A percentile compares a stretch with the other conserved stretches of the same genome.
Conservation (phyloP, 225 moss, liverwort and hornwort genomes). For the Anthoceros angustus region DNA sequence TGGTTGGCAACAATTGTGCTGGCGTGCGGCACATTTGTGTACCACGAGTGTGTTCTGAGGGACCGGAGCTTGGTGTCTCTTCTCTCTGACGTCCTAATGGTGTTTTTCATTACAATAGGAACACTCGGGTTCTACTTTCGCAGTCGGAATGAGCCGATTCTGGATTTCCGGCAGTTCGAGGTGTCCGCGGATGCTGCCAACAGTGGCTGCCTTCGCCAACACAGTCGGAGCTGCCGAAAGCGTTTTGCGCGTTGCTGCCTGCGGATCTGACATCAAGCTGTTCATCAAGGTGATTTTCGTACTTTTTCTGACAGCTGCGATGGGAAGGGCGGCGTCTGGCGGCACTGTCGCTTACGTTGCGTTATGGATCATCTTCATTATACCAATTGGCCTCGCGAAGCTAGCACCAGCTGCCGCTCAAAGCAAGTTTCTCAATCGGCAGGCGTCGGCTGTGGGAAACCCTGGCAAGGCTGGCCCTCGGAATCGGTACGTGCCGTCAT, state of each 20-base stretch:
- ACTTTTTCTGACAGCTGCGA: background rate
- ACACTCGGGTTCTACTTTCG: constrained; percentile 67
- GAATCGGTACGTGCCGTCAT: too few species aligned
- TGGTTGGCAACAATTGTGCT: constrained; percentile 40
- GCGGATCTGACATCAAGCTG: constrained; percentile 68
- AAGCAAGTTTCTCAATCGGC: background rate
- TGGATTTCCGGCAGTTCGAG: constrained; percentile 79
- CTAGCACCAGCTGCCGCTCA: background rate
- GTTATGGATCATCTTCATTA: background rate
- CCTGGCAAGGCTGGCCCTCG: too few species aligned
- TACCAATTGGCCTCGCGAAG: background rate
- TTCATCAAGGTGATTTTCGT: constrained; percentile 37
- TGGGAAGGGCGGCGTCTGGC: background rate
- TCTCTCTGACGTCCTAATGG: constrained; percentile 55
- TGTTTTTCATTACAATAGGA: constrained; percentile 61
- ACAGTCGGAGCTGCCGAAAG: constrained; percentile 73
- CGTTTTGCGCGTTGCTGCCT: constrained; percentile 77
- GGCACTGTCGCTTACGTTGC: background rate
- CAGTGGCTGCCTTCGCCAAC: constrained; percentile 68
- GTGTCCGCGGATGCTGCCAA: constrained; percentile 53
- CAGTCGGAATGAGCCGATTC: constrained; percentile 37
- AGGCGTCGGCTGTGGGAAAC: too few species aligned
- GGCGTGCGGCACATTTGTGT: constrained; percentile 60
- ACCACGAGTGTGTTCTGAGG: constrained; percentile 68
- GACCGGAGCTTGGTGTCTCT: constrained; percentile 41